Evolutionary conservation across 306 rosid genomes (phyloP).

Genomic region (Quercus glauca): DNA sequence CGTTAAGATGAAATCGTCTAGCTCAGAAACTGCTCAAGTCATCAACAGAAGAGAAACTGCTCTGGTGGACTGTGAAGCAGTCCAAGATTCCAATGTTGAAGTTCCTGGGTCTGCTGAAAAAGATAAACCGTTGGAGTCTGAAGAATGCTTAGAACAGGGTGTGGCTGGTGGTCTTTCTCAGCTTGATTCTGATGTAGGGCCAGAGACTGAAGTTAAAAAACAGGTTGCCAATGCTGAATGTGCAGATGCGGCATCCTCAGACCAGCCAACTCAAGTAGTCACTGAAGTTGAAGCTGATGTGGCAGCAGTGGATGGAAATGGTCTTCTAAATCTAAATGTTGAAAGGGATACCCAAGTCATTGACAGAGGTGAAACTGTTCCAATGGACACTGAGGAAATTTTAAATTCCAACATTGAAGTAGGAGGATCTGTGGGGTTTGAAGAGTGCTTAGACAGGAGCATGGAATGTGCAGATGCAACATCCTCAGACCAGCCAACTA

Average conservation of each 20-base stretch:
- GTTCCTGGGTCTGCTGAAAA: conserved; percentile 8
- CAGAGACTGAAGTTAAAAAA: conserved; percentile 23
- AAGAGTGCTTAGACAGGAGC: conserved; percentile 14
- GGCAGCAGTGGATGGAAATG: no score
- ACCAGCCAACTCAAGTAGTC: conserved; percentile 16
- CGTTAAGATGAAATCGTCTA: not conserved
- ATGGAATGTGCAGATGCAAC: conserved; percentile 24
- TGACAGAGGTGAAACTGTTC: not conserved
- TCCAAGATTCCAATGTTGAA: conserved; percentile 3
- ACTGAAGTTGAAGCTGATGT: conserved; percentile 1
- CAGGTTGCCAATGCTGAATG: conserved; percentile 26
- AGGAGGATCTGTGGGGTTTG: conserved; percentile 3
- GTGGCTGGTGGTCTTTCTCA: conserved; percentile 15
- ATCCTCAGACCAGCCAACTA: conserved; percentile 12
- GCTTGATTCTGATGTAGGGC: conserved; percentile 8
- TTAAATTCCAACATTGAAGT: conserved; percentile 12
- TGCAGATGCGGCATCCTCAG: conserved; percentile 3
- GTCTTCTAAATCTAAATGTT: no score
- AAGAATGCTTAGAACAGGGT: conserved; percentile 15
- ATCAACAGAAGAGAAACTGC: not conserved
- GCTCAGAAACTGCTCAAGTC: not conserved
- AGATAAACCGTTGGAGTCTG: conserved; percentile 7
- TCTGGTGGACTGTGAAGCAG: not conserved
- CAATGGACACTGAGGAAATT: not conserved
- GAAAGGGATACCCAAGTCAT: not conserved